Percentiles rank a stretch among this genome's conserved stretches.
Evolutionary conservation across 176 grass and related monocot species (phyloP).

Genomic region (Hsuehochloa calcarea): DNA sequence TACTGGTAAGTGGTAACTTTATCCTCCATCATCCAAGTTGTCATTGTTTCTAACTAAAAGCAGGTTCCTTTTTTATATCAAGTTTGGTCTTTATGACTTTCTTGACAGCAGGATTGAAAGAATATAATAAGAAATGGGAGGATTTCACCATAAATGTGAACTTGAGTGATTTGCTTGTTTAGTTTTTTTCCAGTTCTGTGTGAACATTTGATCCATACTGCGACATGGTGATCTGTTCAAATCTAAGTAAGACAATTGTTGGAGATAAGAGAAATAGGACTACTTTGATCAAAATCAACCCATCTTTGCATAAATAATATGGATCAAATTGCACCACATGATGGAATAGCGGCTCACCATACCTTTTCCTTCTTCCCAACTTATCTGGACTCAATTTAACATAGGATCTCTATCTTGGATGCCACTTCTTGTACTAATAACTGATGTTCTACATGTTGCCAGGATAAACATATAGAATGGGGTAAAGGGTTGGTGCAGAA

Average conservation of each 20-base stretch:
- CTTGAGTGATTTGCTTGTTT: background rate
- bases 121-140: background rate
- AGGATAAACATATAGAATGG: slow-evolving; percentile 87
- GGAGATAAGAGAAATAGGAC: background rate
- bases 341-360: background rate
- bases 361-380: background rate
- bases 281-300: background rate
- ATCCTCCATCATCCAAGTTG: background rate
- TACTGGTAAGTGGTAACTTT: slow-evolving; percentile 5
- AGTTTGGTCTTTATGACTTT: background rate
- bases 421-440: background rate
- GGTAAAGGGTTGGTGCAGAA: slow-evolving; percentile 95
- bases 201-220: background rate
- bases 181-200: background rate
- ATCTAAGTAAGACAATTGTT: background rate
- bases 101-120: background rate
- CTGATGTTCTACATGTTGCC: slow-evolving; percentile 15
- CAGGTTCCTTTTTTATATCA: background rate
- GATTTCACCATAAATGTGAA: background rate
- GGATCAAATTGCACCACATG: background rate
- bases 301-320: background rate
- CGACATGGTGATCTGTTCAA: background rate
- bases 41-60: slow-evolving; percentile 10
- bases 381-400: background rate
- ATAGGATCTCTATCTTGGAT: background rate